phyloP scores from a whole-genome alignment of 2,329 filamentous ascomycete species.

The Botrytis pseudocinerea region DNA sequence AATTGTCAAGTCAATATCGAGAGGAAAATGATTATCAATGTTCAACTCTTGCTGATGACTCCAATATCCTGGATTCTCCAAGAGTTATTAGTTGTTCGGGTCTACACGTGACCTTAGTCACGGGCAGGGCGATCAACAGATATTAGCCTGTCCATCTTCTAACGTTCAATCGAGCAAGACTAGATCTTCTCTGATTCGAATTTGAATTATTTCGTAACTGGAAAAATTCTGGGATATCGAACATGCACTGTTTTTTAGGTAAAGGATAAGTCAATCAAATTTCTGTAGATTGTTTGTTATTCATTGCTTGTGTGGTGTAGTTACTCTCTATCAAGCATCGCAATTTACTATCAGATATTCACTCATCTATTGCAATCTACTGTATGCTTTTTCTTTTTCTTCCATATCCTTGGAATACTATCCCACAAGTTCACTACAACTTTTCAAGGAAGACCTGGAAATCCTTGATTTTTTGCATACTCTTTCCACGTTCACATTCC shows the following conservation, averaged over 20 bases:
- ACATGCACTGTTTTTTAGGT: not conserved
- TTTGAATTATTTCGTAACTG: not conserved
- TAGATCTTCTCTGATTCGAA: no score
- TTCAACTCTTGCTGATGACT: not conserved
- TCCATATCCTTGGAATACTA: not conserved
- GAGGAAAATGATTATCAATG: not conserved
- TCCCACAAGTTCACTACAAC: not conserved
- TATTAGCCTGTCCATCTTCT: not conserved
- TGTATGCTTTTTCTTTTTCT: fast-evolving
- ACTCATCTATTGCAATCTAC: not conserved
- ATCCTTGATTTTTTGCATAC: not conserved
- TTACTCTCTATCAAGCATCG: not conserved
- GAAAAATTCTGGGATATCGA: not conserved
- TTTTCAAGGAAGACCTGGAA: not conserved
- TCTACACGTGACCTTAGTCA: not conserved
- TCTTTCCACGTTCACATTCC: not conserved
- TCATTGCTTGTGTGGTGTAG: not conserved
- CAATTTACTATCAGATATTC: not conserved
- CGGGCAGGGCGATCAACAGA: no score
- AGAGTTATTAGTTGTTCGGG: not conserved
- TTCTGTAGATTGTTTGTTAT: not conserved
- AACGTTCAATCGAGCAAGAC: not conserved
- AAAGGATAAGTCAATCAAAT: not conserved
- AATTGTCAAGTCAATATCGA: not conserved
- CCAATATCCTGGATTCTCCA: not conserved